Evolutionary conservation across 78 protist species (phyloP), one percentile per base, ranked within the genome.

Genomic region (Chrysochromulina parva): DNA sequence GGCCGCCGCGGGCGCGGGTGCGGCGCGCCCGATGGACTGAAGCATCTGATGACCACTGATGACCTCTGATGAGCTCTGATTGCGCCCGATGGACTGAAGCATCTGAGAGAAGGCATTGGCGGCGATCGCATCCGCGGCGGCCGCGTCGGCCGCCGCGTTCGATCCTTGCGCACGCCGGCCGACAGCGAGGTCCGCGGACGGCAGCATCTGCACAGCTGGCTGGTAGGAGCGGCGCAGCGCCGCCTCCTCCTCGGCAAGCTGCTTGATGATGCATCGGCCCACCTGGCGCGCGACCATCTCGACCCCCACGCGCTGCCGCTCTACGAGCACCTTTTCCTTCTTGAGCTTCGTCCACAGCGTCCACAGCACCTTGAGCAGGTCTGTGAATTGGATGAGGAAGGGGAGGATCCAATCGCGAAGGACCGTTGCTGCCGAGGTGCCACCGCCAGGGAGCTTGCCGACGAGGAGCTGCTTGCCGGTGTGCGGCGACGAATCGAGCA

Each of bases 321-420:
- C 78, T 2, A 2, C 50, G 2, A n/a, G n/a, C 48, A 2, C 52
- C 38, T 4, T 7, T 13, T 13, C 26, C 50, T 50, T 28, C 54
- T 38, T 24, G 53, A 7, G 48, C 14, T 69, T 28, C 14, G 78
- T 69, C 78, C 78, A 69, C 78, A 69, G 78, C 50, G 78, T 69
- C 78, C 78, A 69, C 48, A 69, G 78, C 38, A 28, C 78, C 78
- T 69, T 69, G 50, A 69, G 52, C 52, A 69, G 50, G 78, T 69
- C 78, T 11, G 78, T 28, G 50, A 69, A 69, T 3, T 3, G 1
- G 48, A 69, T 6, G 50, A 69, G 6, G 78, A 69, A 69, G 13
- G 78, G 78, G 13, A 69, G 38, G 19, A 69, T 69, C 78, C 78
- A 69, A 4, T 69, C 78, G 78, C 78, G 78, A 28, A 69, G 50